Evolutionary conservation across 2,329 filamentous ascomycete species (phyloP).

Genomic region (Phialophora macrospora): DNA sequence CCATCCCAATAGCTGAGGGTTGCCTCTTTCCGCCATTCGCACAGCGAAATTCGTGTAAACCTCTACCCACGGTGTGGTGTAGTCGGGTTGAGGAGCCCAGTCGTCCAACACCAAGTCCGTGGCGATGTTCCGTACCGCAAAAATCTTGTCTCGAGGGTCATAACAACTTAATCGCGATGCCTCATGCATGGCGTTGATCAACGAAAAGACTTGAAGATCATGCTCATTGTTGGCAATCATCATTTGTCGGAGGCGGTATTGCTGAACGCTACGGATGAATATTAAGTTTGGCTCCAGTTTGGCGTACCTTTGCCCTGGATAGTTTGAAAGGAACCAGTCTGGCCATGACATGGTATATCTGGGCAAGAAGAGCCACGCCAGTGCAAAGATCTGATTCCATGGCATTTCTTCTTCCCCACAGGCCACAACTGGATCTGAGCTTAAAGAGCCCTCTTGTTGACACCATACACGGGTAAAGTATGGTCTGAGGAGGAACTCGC

Average conservation of each 20-base stretch:
- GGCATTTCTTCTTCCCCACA: slow-evolving; percentile 21
- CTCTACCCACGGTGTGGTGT: slow-evolving; percentile 23
- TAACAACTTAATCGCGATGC: slow-evolving; percentile 24
- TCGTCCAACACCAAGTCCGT: slow-evolving; percentile 22
- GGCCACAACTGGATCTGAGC: slow-evolving; percentile 14
- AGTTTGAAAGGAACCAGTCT: slow-evolving; percentile 22
- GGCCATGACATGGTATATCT: slow-evolving; percentile 25
- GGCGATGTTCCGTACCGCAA: slow-evolving; percentile 26
- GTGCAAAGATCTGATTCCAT: slow-evolving; percentile 24
- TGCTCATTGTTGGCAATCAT: slow-evolving; percentile 8
- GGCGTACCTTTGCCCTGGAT: slow-evolving; percentile 12
- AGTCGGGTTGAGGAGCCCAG: slow-evolving; percentile 24
- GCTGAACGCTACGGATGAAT: slow-evolving; percentile 18
- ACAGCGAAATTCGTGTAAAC: slow-evolving; percentile 24
- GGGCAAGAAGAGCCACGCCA: slow-evolving; percentile 25
- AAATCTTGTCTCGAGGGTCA: slow-evolving; percentile 30
- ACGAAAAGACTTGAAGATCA: neutral
- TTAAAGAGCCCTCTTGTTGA: slow-evolving; percentile 25
- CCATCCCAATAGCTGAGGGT: slow-evolving; percentile 15
- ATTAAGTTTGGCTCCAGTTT: slow-evolving; percentile 21
- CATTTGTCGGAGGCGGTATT: slow-evolving; percentile 18
- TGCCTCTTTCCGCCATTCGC: slow-evolving; percentile 19
- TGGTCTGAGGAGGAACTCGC: slow-evolving; percentile 17
- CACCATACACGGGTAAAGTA: slow-evolving; percentile 30
- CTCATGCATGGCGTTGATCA: slow-evolving; percentile 13